Evolutionary conservation across 1,139 yeast species (phyloP), one percentile per base, ranked within the genome.

Genomic region (Pneumocystis wakefieldiae): DNA sequence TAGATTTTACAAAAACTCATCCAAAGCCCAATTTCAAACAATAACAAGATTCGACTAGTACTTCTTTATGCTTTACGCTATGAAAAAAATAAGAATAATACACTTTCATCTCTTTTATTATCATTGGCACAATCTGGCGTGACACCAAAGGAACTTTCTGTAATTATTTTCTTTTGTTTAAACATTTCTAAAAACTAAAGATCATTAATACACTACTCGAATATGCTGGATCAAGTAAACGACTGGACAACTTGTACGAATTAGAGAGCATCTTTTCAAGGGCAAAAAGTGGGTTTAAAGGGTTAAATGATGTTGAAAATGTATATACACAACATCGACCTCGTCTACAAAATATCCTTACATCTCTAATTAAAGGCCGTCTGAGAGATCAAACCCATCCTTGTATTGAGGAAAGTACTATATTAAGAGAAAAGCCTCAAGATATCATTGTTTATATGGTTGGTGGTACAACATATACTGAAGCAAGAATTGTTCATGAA

Each of bases 381-480:
- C 74, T 85, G 32, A 72, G 77, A n/a, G 74, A 75, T 48, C 73
- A 75, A n/a, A 73, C 75, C 35, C 81, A 80, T 67, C 84, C 87
- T 1, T 74, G 78, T 36, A 70, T 81, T 59, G 76, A 78, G 59
- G 80, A 81, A 32, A 78, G 76, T 61, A 74, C 71, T 17, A 63
- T 69, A n/a, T 65, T 66, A 37, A 68, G 71, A 67, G 78, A 76
- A 65, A 73, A 78, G 61, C 80, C 87, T 1, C 94, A 86, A 71
- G 95, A 90, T 70, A 78, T 92, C 8, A 80, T 92, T 15, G 80
- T 92, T 1, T 92, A 87, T 72, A 77, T 91, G 65, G 83, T 89
- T 62, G 97, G 97, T 12, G 98, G 98, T 3, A 86, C 82, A 2
- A 92, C 97, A 0, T 90, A 83, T 71, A 97, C 91, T 73, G 99